Evolutionary conservation across 2,329 filamentous ascomycete species (phyloP), one percentile per base, ranked within the genome.

Genomic region (Teratosphaeria pseudoeucalypti): DNA sequence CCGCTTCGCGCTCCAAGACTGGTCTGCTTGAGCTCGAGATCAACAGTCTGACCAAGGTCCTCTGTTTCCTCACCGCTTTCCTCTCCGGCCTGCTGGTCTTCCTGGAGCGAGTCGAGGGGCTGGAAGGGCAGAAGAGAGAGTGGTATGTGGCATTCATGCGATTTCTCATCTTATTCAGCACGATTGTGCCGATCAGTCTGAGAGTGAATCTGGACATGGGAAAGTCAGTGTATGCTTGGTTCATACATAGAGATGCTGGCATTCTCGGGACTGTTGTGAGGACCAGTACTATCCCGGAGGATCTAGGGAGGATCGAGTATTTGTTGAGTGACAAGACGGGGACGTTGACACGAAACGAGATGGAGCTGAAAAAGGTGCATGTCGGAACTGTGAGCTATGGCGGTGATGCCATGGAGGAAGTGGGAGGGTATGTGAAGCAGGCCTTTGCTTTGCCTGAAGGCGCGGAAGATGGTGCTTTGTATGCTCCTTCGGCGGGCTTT

Each of bases 131-230:
- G 16, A 56, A 47, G 37, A 49, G 64, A n/a, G 52, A 52, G 27
- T 99, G 94, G 94, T 99, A 97, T 73, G 85, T 97, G 65, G 92
- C 95, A 64, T 95, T 97, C 68, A 94, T 96, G 85, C 87, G 92
- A n/a, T 99, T 97, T 72, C 77, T 99, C 63, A 95, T 99, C 62
- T 80, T 99, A 0, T 99, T 99, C 78, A 97, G 92, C n/a, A 97
- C 92, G 0, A 99, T 99, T 69, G 95, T 99, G 29, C 94, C 94
- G 1, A 96, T 99, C 74, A 95, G 91, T 75, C 79, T 99, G 66
- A 88, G 94, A 56, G 94, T 99, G 66, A 99, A 99, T 71, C 80
- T 99, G 19, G 94, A 99, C 71, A 87, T 99, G 83, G 95, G 92
- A 47, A 99, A 99, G 75, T 92, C 89, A 58, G 90, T 94, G 2